Conservation (phyloP, 1,139 yeast species). For the Yamadazyma spencermartinsiae region DNA sequence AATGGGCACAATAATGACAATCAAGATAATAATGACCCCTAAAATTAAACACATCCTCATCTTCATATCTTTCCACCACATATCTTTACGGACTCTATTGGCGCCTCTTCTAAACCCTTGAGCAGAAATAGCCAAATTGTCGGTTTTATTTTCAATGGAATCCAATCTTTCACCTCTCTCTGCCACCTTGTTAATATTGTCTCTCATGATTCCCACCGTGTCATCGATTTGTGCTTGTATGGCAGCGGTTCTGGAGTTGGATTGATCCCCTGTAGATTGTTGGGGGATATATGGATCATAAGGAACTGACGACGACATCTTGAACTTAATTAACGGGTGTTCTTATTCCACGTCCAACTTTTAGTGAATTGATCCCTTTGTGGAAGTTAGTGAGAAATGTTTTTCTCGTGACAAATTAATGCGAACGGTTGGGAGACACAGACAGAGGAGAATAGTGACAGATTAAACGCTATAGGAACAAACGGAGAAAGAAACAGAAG, state of each 20-base stretch:
- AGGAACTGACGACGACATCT: conserved; percentile 80
- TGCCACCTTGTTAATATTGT: conserved; percentile 92
- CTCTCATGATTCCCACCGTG: conserved; percentile 97
- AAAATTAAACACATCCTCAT: conserved; percentile 90
- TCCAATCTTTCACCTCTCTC: conserved; percentile 94
- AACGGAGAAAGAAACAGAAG: too few relatives aligned
- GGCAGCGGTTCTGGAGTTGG: conserved; percentile 74
- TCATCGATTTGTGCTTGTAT: conserved; percentile 93
- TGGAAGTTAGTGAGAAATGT: too few relatives aligned
- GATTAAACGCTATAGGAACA: too few relatives aligned
- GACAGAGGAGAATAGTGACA: too few relatives aligned
- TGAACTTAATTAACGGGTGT: conserved; percentile 5
- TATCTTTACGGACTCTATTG: conserved; percentile 94
- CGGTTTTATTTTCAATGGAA: conserved; percentile 91
- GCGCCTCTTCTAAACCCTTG: conserved; percentile 97
- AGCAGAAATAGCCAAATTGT: conserved; percentile 88
- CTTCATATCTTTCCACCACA: conserved; percentile 99
- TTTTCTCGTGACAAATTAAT: too few relatives aligned
- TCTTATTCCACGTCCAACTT: neutral
- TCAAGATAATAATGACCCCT: conserved; percentile 74
- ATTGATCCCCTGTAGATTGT: conserved; percentile 52
- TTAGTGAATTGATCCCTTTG: conserved; percentile 2
- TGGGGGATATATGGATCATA: conserved; percentile 88
- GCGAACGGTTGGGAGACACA: too few relatives aligned
- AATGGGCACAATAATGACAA: conserved; percentile 91